phyloP scores from a whole-genome alignment of 2,329 filamentous ascomycete species.

The Escovopsis weberi region DNA sequence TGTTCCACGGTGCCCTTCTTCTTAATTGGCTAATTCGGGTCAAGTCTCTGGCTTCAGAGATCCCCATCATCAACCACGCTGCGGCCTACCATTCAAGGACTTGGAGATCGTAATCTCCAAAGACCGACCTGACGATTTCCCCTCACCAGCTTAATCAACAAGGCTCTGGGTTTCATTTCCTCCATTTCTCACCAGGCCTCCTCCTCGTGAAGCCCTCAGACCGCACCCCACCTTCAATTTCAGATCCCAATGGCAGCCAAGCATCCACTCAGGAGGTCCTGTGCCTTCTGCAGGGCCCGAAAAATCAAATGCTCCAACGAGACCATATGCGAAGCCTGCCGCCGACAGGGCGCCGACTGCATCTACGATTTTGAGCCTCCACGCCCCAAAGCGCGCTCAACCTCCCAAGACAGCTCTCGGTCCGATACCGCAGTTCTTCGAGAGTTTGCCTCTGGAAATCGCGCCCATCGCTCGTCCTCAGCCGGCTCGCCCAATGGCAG shows the following conservation, averaged over 20 bases:
- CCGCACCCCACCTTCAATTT: too few species aligned
- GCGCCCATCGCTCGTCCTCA: slow-evolving; percentile 14
- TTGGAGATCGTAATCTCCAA: too few species aligned
- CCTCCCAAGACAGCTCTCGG: slow-evolving; percentile 14
- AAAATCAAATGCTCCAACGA: slow-evolving; percentile 26
- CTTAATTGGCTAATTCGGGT: too few species aligned
- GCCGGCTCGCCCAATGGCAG: slow-evolving; percentile 12
- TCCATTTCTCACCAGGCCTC: too few species aligned
- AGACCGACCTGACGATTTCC: too few species aligned
- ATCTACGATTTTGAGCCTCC: slow-evolving; percentile 23
- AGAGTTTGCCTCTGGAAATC: slow-evolving; percentile 7
- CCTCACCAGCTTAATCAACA: too few species aligned
- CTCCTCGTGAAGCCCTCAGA: too few species aligned
- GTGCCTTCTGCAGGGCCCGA: slow-evolving; percentile 22
- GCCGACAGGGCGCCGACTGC: slow-evolving; percentile 21
- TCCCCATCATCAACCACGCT: too few species aligned
- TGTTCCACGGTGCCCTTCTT: too few species aligned
- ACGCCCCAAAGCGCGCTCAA: slow-evolving; percentile 15
- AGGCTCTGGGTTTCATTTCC: too few species aligned
- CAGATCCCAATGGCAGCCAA: slow-evolving; percentile 13
- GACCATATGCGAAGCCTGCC: slow-evolving; percentile 22
- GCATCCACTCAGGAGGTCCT: slow-evolving; percentile 20
- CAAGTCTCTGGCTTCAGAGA: too few species aligned
- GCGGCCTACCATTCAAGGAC: too few species aligned
- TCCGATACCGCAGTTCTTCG: slow-evolving; percentile 5